These are phyloP conservation scores for Tylopilus sp. DNA, from an alignment of 768 basidiomycete genomes.

Conservation along the genomic window DNA sequence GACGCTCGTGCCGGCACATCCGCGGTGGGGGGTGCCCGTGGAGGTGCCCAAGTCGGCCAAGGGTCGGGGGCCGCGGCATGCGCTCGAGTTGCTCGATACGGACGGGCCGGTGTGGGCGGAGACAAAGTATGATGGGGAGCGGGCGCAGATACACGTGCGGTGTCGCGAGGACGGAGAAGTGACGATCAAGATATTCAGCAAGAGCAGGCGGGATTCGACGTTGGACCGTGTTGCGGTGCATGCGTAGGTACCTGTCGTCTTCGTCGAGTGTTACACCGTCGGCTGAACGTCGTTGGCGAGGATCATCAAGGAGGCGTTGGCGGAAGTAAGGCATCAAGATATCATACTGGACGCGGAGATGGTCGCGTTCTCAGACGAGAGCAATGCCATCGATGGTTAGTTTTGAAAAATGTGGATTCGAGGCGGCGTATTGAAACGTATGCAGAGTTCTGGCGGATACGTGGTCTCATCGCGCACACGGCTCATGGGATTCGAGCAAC, in stretches of 20 bases:
- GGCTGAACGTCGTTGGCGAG: slow-evolving; percentile 30
- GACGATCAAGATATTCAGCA: slow-evolving; percentile 79
- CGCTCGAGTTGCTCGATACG: slow-evolving; percentile 38
- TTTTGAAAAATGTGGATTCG: slow-evolving; percentile 10
- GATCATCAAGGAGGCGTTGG: slow-evolving; percentile 60
- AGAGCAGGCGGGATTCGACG: slow-evolving; percentile 83
- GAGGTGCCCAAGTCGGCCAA: slow-evolving; percentile 84
- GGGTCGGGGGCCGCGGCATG: slow-evolving; percentile 57
- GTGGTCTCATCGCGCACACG: slow-evolving; percentile 53
- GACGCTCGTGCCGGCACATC: slow-evolving; percentile 27
- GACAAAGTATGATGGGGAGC: slow-evolving; percentile 92
- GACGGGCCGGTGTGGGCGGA: slow-evolving; percentile 66
- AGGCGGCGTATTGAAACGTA: slow-evolving; percentile 1
- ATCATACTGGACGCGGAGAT: slow-evolving; percentile 83
- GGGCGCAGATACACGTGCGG: slow-evolving; percentile 88
- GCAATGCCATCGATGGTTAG: slow-evolving; percentile 64
- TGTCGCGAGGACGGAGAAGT: slow-evolving; percentile 34
- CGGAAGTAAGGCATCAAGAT: slow-evolving; percentile 37
- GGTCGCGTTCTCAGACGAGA: slow-evolving; percentile 70
- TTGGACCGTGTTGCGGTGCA: slow-evolving; percentile 69
- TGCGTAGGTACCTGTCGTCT: slow-evolving; percentile 26
- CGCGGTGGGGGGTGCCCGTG: slow-evolving; percentile 57
- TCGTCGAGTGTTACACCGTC: neutral
- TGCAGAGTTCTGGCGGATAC: slow-evolving; percentile 75
- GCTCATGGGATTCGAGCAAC: slow-evolving; percentile 50